Conservation (phyloP, 768 basidiomycete genomes). For the Podaxis sp. region DNA sequence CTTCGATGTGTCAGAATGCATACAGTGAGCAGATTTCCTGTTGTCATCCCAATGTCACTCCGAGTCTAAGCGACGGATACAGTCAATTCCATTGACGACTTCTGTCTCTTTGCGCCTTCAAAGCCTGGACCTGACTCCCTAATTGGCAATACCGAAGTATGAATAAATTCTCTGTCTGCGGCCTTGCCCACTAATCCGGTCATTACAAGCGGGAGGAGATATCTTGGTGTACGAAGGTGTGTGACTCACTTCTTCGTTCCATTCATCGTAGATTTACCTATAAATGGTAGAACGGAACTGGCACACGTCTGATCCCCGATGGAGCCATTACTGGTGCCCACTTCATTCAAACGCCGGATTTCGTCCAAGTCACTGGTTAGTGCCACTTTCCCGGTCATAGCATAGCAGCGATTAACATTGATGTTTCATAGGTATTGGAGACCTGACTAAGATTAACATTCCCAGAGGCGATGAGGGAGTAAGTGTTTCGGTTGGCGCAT, state of each 20-base stretch:
- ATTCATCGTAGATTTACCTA: not conserved
- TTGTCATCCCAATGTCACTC: not conserved
- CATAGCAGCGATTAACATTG: not conserved
- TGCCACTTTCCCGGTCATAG: slow-evolving; percentile 8
- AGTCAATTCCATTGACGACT: slow-evolving; percentile 61
- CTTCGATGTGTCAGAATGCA: slow-evolving; percentile 65
- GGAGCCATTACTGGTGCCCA: slow-evolving; percentile 69
- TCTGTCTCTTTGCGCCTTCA: slow-evolving; percentile 44
- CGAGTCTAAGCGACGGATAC: not conserved
- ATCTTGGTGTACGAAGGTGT: slow-evolving; percentile 42
- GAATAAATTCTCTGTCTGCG: not conserved
- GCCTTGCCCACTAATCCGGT: slow-evolving; percentile 11
- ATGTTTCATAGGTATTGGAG: slow-evolving; percentile 46
- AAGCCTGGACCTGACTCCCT: slow-evolving; percentile 46
- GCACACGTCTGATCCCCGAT: slow-evolving; percentile 67
- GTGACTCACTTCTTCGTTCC: not conserved
- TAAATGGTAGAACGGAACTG: slow-evolving; percentile 48
- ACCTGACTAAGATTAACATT: slow-evolving; percentile 66
- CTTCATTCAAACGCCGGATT: slow-evolving; percentile 73
- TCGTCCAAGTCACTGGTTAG: slow-evolving; percentile 65
- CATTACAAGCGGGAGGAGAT: slow-evolving; percentile 37
- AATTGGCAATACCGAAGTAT: slow-evolving; percentile 63
- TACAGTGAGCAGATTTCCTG: slow-evolving; percentile 41
- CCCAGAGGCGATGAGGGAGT: slow-evolving; percentile 58
- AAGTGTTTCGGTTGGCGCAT: slow-evolving; percentile 13